Conservation (phyloP, 2,329 filamentous ascomycete genomes). For the Geosmithia morbida region DNA sequence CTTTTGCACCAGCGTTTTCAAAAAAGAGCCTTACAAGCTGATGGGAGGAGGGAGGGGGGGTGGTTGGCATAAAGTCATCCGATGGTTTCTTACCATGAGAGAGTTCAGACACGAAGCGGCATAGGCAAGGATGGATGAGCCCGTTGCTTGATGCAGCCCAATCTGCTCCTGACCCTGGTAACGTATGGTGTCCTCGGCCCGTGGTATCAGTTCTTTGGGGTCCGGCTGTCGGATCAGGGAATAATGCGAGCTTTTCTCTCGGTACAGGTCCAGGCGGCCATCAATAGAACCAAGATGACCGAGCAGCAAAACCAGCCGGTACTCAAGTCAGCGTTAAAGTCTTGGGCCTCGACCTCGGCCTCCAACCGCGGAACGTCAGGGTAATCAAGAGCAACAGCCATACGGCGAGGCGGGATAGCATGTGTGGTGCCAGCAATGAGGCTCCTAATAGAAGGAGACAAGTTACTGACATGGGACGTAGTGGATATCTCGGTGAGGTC, state of each 20-base stretch:
- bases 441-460: slow-evolving; percentile 11
- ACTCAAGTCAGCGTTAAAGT: slow-evolving; percentile 9
- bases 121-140: slow-evolving; percentile 12
- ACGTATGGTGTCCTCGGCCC: slow-evolving; percentile 10
- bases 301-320: slow-evolving; percentile 13
- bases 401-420: slow-evolving; percentile 10
- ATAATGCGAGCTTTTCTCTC: slow-evolving; percentile 12
- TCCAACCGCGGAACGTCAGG: slow-evolving; percentile 9
- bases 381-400: slow-evolving; percentile 12
- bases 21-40: slow-evolving; percentile 4
- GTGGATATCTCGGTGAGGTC: slow-evolving; percentile 9
- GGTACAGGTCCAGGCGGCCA: slow-evolving; percentile 10
- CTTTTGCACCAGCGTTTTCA: slow-evolving; percentile 4
- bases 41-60: too few species aligned
- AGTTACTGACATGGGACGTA: slow-evolving; percentile 13
- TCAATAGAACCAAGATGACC: slow-evolving; percentile 12
- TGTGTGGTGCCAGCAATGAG: slow-evolving; percentile 13
- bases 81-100: slow-evolving; percentile 8
- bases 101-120: slow-evolving; percentile 7
- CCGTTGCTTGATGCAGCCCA: slow-evolving; percentile 12
- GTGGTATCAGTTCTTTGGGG: slow-evolving; percentile 7
- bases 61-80: too few species aligned
- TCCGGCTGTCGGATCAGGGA: slow-evolving; percentile 10
- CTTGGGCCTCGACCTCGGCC: slow-evolving; percentile 10
- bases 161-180: slow-evolving; percentile 9